Evolutionary conservation across 225 moss, liverwort and hornwort genomes (phyloP).

Genomic region (Pseudoscleropodium purum): DNA sequence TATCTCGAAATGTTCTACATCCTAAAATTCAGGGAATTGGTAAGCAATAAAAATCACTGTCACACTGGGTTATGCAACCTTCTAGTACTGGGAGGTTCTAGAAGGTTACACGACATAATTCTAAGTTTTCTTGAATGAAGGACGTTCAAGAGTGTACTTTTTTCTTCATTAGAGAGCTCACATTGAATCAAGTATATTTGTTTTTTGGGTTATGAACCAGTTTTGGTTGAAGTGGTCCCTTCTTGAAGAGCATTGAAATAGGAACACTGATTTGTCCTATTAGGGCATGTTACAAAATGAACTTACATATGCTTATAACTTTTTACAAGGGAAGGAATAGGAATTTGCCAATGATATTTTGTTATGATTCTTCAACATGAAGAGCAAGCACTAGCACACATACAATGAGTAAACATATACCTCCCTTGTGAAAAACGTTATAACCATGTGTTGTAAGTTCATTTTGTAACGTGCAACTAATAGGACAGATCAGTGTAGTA

Average conservation of each 20-base stretch:
- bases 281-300: background rate
- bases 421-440: background rate
- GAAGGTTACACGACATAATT: background rate
- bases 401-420: background rate
- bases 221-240: background rate
- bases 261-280: background rate
- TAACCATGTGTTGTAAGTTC: background rate
- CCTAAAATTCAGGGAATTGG: conserved; percentile 40
- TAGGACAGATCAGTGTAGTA: background rate
- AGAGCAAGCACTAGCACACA: background rate
- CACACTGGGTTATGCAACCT: no score
- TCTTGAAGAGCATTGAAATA: background rate
- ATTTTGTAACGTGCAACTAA: background rate
- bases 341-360: background rate
- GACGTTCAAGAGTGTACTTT: no score
- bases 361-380: background rate
- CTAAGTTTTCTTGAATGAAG: background rate
- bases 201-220: background rate
- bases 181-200: background rate
- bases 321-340: background rate
- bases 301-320: no score
- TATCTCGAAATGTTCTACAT: conserved; percentile 65
- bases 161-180: background rate
- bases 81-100: background rate
- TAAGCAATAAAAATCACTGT: background rate